Conservation (phyloP, 306 rosid species). For the Herpetospermum pedunculosum region DNA sequence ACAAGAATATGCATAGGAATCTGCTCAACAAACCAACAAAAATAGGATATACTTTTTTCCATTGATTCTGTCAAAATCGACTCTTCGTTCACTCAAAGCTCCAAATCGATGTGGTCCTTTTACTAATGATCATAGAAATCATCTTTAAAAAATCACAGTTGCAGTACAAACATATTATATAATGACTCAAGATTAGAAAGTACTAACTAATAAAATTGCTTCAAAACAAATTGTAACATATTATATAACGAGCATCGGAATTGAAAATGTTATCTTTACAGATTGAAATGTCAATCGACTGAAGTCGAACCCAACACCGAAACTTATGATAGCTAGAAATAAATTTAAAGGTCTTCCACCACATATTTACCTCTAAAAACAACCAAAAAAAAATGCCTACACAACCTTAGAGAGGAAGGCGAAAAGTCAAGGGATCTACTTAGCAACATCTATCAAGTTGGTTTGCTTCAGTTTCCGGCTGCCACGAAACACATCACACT, state of each 20-base stretch:
- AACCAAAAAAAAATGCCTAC: not conserved
- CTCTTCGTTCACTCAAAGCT: not conserved
- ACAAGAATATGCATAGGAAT: not conserved
- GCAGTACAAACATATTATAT: not conserved
- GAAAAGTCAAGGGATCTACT: not conserved
- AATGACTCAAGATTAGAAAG: not conserved
- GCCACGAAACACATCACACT: conserved; percentile 24
- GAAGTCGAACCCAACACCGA: not conserved
- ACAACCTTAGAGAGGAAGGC: not conserved
- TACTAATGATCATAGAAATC: not conserved
- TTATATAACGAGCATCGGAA: not conserved
- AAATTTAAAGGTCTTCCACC: conserved; percentile 7
- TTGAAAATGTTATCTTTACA: not conserved
- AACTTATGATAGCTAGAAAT: conserved; percentile 2
- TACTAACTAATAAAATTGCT: not conserved
- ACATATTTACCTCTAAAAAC: conserved; percentile 9
- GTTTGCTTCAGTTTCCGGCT: conserved; percentile 14
- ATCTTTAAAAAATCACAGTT: not conserved
- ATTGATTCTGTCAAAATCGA: conserved; percentile 1
- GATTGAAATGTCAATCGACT: not conserved
- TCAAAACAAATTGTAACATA: not conserved
- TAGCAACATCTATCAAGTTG: not conserved
- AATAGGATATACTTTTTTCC: not conserved
- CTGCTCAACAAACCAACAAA: not conserved
- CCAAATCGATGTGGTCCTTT: not conserved